Conservation (phyloP, 441 rosid genomes). For the Codiaeum variegatum region DNA sequence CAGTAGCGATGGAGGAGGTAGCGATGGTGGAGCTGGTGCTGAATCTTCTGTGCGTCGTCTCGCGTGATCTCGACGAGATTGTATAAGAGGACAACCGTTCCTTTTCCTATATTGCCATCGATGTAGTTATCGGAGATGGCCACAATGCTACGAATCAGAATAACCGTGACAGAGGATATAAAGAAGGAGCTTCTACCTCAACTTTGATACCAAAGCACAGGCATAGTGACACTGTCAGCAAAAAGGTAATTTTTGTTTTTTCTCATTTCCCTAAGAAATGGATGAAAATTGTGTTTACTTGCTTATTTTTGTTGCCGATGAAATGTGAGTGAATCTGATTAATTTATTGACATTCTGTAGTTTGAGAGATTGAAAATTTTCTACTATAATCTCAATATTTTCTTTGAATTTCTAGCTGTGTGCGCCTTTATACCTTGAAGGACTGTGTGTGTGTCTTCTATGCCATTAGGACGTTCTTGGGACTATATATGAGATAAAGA, state of each 20-base stretch:
- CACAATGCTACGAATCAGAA: background rate
- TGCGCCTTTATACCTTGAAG: no score
- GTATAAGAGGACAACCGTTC: conserved; percentile 76
- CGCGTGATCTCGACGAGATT: conserved; percentile 49
- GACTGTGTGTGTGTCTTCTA: no score
- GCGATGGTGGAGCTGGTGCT: background rate
- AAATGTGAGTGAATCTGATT: background rate
- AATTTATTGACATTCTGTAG: background rate
- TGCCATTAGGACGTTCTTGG: no score
- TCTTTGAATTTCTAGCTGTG: no score
- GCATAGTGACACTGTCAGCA: conserved; percentile 76
- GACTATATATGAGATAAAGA: no score
- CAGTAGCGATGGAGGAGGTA: conserved; percentile 9
- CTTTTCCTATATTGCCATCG: conserved; percentile 77
- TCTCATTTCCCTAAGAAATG: background rate
- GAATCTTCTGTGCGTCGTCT: conserved; percentile 37
- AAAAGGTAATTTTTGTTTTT: conserved; percentile 45
- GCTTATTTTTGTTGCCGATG: background rate
- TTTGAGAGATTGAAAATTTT: no score
- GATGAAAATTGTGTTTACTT: background rate
- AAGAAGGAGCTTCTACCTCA: background rate
- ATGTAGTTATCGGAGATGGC: conserved; percentile 39
- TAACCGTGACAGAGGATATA: conserved; percentile 16
- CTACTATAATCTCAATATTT: background rate
- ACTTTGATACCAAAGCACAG: conserved; percentile 50